phyloP scores from a whole-genome alignment of 2,329 filamentous ascomycete genomes.

The Nemania sp. region DNA sequence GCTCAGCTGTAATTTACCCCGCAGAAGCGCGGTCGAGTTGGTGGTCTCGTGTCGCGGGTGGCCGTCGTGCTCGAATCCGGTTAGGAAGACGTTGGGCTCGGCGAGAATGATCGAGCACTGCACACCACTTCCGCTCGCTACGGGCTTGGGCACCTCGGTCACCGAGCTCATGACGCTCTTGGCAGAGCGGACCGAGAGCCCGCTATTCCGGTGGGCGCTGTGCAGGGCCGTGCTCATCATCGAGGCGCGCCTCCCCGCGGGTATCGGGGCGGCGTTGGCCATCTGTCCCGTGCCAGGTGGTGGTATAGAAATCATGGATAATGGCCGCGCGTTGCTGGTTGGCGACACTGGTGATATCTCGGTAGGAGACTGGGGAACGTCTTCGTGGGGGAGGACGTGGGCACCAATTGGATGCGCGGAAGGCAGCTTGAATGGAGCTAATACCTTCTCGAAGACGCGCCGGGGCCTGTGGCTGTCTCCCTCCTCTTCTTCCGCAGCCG shows the following conservation, averaged over 20 bases:
- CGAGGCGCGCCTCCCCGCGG: conserved; percentile 37
- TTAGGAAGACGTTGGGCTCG: conserved; percentile 79
- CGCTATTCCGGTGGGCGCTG: conserved; percentile 50
- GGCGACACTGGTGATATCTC: conserved; percentile 19
- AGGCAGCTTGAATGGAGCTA: conserved; percentile 38
- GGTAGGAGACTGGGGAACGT: conserved; percentile 22
- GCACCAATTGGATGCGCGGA: conserved; percentile 29
- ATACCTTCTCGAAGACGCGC: conserved; percentile 40
- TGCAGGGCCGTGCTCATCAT: conserved; percentile 31
- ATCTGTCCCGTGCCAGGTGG: conserved; percentile 28
- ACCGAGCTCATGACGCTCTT: conserved; percentile 58
- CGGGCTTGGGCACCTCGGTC: conserved; percentile 67
- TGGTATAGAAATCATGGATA: conserved; percentile 35
- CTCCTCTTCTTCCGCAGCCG: conserved; percentile 3
- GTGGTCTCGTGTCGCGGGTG: conserved; percentile 57
- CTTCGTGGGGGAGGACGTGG: conserved; percentile 22
- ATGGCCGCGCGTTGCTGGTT: conserved; percentile 25
- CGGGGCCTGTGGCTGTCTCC: conserved; percentile 36
- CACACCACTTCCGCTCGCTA: conserved; percentile 78
- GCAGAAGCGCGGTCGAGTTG: conserved; percentile 75
- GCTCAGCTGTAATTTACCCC: conserved; percentile 79
- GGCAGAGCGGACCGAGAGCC: conserved; percentile 54
- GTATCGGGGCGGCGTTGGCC: conserved; percentile 33
- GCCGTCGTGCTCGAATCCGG: conserved; percentile 75
- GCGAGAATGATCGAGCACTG: conserved; percentile 73